phyloP scores from a whole-genome alignment of 2,329 filamentous ascomycete species.

The Penicillium sp. region DNA sequence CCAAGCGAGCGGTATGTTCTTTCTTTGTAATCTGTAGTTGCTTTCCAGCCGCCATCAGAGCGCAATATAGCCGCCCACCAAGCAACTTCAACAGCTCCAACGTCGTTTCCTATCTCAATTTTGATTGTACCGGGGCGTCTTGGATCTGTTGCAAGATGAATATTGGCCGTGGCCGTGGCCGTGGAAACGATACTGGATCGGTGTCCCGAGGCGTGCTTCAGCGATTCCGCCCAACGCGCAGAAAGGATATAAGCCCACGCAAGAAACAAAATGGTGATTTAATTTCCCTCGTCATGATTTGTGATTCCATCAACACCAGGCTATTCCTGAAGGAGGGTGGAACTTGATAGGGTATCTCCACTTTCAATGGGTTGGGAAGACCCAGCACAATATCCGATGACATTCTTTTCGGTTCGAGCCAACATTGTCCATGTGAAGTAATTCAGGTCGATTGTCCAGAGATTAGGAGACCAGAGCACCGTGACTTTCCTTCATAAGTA shows the following conservation, averaged over 20 bases:
- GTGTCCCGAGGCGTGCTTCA: not conserved
- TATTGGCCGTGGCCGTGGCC: not conserved
- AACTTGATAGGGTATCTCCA: not conserved
- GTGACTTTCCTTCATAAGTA: not conserved
- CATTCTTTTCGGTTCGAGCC: conserved; percentile 1
- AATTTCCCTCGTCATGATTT: conserved; percentile 26
- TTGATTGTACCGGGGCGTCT: not conserved
- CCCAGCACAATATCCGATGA: conserved; percentile 1
- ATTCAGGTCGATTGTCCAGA: not conserved
- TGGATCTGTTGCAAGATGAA: not conserved
- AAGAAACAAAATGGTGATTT: conserved; percentile 15
- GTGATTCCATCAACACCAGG: conserved; percentile 22
- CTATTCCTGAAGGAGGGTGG: conserved; percentile 20
- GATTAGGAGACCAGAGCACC: not conserved
- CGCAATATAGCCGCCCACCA: not conserved
- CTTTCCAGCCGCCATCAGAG: not conserved
- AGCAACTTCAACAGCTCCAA: not conserved
- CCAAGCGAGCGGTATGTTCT: not conserved
- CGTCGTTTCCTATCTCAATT: not conserved
- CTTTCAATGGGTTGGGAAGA: conserved; percentile 21
- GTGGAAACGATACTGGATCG: not conserved
- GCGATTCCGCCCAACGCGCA: not conserved
- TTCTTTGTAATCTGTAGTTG: conserved; percentile 14
- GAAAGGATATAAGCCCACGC: not conserved
- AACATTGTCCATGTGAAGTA: conserved; percentile 1